Evolutionary conservation across 805 yeast genomes (phyloP), one percentile per base, ranked within the genome.

Genomic region (Peterozyma toletana): DNA sequence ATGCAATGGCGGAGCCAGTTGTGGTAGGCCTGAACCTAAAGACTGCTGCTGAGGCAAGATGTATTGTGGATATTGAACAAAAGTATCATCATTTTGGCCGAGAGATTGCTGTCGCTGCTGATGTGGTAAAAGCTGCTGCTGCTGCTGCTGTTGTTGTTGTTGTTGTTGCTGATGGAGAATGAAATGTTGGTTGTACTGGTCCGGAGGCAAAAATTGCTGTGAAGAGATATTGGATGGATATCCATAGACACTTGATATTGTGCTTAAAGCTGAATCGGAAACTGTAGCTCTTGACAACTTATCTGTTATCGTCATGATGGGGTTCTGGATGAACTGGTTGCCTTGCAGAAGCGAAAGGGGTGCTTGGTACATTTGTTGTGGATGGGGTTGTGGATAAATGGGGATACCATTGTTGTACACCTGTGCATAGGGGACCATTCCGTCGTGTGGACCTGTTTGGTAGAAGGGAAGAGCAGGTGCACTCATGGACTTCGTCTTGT

Each of bases 81-180:
- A 21, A 21, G 27, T 21, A 5, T 21, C 27, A 5, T 21, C 27
- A 21, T 21, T 21, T 18, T 15, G 18, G 7, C 9, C 29, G 15
- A 14, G 38, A 13, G 34, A 38, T 34, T 40, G 43, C n/a, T 21
- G 43, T 18, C 35, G 43, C 35, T 39, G 41, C 5, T 14, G 36
- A 11, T 40, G 43, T 15, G n/a, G 35, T 29, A 11, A 27, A 5
- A 31, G 34, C 9, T 13, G 30, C 13, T 3, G 39, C 39, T 37
- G 39, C 17, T 16, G 39, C 30, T 37, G 39, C 5, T 37, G 30
- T 30, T 37, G 39, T n/a, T 37, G 39, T n/a, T 37, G 39, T 21
- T 35, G 38, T 17, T 35, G 11, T 11, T n/a, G 11, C 17, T 4
- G 39, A 21, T 17, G n/a, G 27, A 30, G 14, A 37, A 11, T 17